Conservation (phyloP, 352 stramenopile genomes). For the Vaucheria bursata region DNA sequence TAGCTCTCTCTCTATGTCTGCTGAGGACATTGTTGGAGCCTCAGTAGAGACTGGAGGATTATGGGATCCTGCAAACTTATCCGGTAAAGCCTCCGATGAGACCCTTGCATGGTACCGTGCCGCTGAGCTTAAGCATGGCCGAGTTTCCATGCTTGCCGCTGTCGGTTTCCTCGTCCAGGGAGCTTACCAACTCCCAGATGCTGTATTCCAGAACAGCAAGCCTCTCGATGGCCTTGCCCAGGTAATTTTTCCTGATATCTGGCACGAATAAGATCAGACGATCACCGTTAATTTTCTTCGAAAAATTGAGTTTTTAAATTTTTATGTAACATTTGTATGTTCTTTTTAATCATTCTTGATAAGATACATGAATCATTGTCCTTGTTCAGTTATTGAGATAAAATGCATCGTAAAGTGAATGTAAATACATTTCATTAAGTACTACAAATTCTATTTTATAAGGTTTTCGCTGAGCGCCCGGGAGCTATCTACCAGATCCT, state of each 20-base stretch:
- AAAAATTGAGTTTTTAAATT: too few relatives aligned
- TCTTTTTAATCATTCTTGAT: too few relatives aligned
- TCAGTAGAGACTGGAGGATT: conserved; percentile 42
- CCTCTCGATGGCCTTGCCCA: conserved; percentile 19
- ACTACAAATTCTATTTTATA: too few relatives aligned
- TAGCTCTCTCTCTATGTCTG: not conserved
- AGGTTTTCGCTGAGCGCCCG: conserved; percentile 26
- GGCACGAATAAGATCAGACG: too few relatives aligned
- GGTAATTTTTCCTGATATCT: too few relatives aligned
- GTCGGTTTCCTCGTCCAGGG: conserved; percentile 45
- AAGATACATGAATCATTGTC: too few relatives aligned
- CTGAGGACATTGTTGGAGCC: conserved; percentile 45
- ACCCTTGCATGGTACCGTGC: conserved; percentile 47
- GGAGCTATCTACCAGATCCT: conserved; percentile 37
- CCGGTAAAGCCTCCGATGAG: conserved; percentile 34
- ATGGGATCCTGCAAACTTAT: conserved; percentile 45
- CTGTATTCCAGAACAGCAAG: conserved; percentile 29
- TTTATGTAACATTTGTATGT: too few relatives aligned
- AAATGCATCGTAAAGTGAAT: too few relatives aligned
- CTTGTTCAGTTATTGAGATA: too few relatives aligned
- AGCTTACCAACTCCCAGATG: conserved; percentile 46
- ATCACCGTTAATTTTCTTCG: too few relatives aligned
- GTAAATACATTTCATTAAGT: too few relatives aligned
- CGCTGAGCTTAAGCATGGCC: conserved; percentile 51
- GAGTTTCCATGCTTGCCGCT: conserved; percentile 47